Percentiles rank a stretch among this genome's conserved stretches.
Conservation (phyloP, 352 stramenopile genomes). For the Globisporangium rhizosaccharum region DNA sequence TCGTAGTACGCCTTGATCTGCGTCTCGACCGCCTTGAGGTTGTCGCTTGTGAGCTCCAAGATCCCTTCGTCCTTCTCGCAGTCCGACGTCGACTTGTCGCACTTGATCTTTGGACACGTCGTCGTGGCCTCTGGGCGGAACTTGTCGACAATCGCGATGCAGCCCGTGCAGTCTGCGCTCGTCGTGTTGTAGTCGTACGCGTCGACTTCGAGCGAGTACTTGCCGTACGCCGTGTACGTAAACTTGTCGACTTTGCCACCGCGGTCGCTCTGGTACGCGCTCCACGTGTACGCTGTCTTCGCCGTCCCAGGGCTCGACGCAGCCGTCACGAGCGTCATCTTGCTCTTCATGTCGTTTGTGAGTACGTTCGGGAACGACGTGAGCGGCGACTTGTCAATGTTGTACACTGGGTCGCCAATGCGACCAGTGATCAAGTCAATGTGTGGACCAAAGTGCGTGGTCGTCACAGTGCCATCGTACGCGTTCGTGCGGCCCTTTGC, state of each 20-base stretch:
- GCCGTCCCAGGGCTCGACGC: too few species aligned
- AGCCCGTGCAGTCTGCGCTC: conserved; percentile 32
- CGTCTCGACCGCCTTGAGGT: conserved; percentile 19
- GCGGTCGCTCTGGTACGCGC: conserved; percentile 35
- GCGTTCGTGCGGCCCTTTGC: conserved; percentile 29
- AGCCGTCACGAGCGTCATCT: not conserved
- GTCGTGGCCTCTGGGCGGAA: conserved; percentile 28
- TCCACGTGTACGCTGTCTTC: conserved; percentile 27
- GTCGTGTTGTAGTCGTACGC: conserved; percentile 43
- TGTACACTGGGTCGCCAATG: conserved; percentile 5
- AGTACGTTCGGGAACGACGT: not conserved
- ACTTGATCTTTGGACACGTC: conserved; percentile 34
- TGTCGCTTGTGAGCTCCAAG: conserved; percentile 23
- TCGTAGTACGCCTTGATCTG: conserved; percentile 27
- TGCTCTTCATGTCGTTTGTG: not conserved
- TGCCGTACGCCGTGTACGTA: conserved; percentile 35
- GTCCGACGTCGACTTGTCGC: conserved; percentile 16
- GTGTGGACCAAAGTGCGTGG: not conserved
- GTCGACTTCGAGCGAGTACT: conserved; percentile 41
- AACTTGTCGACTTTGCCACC: conserved; percentile 30
- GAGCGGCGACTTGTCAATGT: not conserved
- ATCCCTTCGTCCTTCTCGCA: conserved; percentile 7
- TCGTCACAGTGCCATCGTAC: conserved; percentile 3
- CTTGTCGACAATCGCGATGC: conserved; percentile 46
- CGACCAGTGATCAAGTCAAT: conserved; percentile 2